Percentiles rank a stretch among this genome's conserved stretches.
Evolutionary conservation across 2,329 filamentous ascomycete species (phyloP).

Genomic region (Fusarium drepaniforme): DNA sequence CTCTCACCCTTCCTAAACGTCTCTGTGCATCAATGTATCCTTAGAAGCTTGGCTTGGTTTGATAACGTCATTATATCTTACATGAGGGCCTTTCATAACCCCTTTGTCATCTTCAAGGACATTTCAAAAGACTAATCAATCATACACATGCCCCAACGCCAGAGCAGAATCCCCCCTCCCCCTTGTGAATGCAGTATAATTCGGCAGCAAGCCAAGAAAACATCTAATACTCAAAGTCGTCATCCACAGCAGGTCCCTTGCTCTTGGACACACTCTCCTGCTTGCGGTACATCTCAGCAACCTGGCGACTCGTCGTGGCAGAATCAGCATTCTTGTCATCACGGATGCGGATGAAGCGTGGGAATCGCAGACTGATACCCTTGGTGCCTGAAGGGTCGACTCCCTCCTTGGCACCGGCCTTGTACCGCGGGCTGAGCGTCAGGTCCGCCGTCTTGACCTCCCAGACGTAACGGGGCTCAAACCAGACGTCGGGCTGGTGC

Average conservation of each 20-base stretch:
- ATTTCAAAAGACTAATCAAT: background rate
- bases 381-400: slow-evolving; percentile 77
- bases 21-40: background rate
- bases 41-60: background rate
- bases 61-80: slow-evolving; percentile 8
- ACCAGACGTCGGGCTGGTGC: slow-evolving; percentile 98
- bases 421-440: slow-evolving; percentile 91
- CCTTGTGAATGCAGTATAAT: background rate
- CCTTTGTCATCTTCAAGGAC: slow-evolving; percentile 3
- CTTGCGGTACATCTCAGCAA: slow-evolving; percentile 96
- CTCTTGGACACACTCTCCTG: slow-evolving; percentile 92
- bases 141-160: slow-evolving; percentile 20
- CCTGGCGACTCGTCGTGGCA: slow-evolving; percentile 85
- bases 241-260: slow-evolving; percentile 89
- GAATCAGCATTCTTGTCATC: slow-evolving; percentile 97
- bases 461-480: slow-evolving; percentile 95
- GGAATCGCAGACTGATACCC: slow-evolving; percentile 91
- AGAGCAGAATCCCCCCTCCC: slow-evolving; percentile 9
- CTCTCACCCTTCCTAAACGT: background rate
- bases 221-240: slow-evolving; percentile 93
- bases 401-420: slow-evolving; percentile 87
- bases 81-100: background rate
- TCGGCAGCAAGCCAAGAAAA: background rate
- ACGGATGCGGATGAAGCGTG: slow-evolving; percentile 88
- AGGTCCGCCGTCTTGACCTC: slow-evolving; percentile 97